Evolutionary conservation across 108 stramenopile genomes (phyloP), one percentile per base, ranked within the genome.

Genomic region (Cyclotella choctawhatcheeana): DNA sequence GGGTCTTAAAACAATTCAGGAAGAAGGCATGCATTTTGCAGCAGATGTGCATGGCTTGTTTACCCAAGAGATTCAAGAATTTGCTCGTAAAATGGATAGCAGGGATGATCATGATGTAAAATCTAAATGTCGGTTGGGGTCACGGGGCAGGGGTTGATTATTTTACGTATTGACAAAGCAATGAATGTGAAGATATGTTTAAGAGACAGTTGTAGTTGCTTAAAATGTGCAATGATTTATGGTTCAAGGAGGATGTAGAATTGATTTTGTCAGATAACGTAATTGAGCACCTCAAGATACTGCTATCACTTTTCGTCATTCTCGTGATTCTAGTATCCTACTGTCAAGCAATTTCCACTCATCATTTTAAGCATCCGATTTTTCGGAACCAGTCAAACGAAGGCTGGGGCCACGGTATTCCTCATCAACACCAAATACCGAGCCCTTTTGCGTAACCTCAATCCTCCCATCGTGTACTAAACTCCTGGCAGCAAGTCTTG

Each of bases 391-490:
- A 80, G 70, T 25, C 74, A 68, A 53, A 80, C n/a, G 55, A 34
- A 74, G 74, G 29, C 75, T 70, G 12, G 80, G 80, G n/a, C 80
- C 80, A 43, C 71, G 69, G 64, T 81, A 72, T 60, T 80, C 74
- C 33, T 80, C 44, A 7, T 76, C 69, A n/a, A 33, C 33, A 5
- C 64, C 64, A 18, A 80, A 27, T 50, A 80, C 55, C 10, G 6
- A 29, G 13, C 62, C 64, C 45, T 76, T 71, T 31, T 71, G 74
- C 53, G 77, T 51, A 27, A 81, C 80, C 48, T 77, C 76, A 24
- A 81, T 58, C 25, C 25, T 76, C 5, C 61, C 74, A 20, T 76
- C 58, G 8, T 43, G 34, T 34, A 33, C 74, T 18, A 81, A 52
- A 44, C 45, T 44, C 22, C 80, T 58, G 12, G 75, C 80, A 33